Evolutionary conservation across 495 filamentous ascomycete genomes (phyloP), one percentile per base, ranked within the genome.

Genomic region (Talaromyces adpressus): DNA sequence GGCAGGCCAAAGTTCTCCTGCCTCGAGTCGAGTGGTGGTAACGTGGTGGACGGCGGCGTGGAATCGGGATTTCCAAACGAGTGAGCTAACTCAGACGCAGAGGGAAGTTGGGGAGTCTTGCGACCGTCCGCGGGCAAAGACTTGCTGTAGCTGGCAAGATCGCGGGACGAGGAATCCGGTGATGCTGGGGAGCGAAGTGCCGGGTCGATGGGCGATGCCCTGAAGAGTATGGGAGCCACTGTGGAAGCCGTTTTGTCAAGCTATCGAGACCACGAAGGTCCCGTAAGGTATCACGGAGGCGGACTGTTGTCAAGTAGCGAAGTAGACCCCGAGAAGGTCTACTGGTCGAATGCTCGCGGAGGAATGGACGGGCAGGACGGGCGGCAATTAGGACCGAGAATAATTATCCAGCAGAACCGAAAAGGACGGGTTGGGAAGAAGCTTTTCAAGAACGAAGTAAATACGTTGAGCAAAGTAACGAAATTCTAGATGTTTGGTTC

Each of bases 161-260:
- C 74, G 66, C 79, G 73, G 32, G 70, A 66, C 62, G 75, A 75
- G 27, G 72, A 66, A 62, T 75, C 74, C 49, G 78, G 74, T 65
- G 75, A 71, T 61, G 81, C 77, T 29, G 77, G 68, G 62, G 78
- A 73, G 69, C 72, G 78, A 25, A 82, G 76, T 66, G 76, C 72
- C 67, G 79, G 78, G 66, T 85, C 79, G 71, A 85, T 81, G 81
- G 82, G 81, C 80, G 83, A 79, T 69, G 80, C 79, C 81, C 79
- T 74, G 69, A 79, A 84, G 52, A 82, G 65, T 65, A 81, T 71
- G 69, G 78, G 77, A 72, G 75, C 80, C 75, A 79, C 76, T 66
- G 75, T 81, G 76, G 73, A 81, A 69, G 74, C 69, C 67, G 75
- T 72, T 58, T 57, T 69, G 59, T 70, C 62, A 69, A 52, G 27